Evolutionary conservation across 2,329 filamentous ascomycete species (phyloP).

Genomic region (Colletotrichum orchidophilum): DNA sequence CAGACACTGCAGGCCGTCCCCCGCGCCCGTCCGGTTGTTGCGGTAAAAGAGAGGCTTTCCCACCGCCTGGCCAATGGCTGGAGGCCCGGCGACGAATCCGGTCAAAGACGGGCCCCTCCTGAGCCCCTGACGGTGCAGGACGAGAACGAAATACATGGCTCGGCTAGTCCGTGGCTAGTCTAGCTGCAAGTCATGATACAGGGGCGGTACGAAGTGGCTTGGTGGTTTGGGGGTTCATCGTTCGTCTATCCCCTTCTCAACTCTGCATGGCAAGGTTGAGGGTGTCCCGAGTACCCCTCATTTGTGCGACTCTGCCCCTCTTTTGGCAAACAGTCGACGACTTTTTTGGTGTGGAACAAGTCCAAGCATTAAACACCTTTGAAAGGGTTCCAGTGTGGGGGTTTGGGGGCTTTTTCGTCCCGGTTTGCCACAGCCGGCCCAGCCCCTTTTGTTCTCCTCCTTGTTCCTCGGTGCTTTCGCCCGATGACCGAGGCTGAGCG

Average conservation of each 20-base stretch:
- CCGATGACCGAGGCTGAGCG: slow-evolving; percentile 18
- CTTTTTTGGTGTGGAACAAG: not conserved
- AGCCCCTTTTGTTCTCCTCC: not conserved
- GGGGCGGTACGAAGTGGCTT: slow-evolving; percentile 16
- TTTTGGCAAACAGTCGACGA: not conserved
- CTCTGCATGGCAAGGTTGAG: not conserved
- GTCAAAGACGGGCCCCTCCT: slow-evolving; percentile 25
- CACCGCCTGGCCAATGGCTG: slow-evolving; percentile 8
- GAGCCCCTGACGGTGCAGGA: slow-evolving; percentile 26
- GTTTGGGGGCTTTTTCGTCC: not conserved
- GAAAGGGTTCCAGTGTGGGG: slow-evolving; percentile 12
- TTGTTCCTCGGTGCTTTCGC: slow-evolving; percentile 1
- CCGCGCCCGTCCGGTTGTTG: slow-evolving; percentile 22
- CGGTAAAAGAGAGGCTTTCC: slow-evolving; percentile 23
- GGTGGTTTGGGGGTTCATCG: not conserved
- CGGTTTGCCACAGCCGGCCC: not conserved
- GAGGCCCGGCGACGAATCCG: slow-evolving; percentile 24
- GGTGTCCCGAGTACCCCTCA: slow-evolving; percentile 4
- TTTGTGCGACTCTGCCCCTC: slow-evolving; percentile 1
- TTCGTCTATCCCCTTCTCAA: not conserved
- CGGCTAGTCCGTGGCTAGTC: slow-evolving; percentile 16
- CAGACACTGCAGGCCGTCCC: slow-evolving; percentile 7
- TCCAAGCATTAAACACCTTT: not conserved
- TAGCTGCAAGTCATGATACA: slow-evolving; percentile 33
- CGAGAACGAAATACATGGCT: not conserved